Conservation (phyloP, 805 yeast genomes). For the Wickerhamiella dianesei region DNA sequence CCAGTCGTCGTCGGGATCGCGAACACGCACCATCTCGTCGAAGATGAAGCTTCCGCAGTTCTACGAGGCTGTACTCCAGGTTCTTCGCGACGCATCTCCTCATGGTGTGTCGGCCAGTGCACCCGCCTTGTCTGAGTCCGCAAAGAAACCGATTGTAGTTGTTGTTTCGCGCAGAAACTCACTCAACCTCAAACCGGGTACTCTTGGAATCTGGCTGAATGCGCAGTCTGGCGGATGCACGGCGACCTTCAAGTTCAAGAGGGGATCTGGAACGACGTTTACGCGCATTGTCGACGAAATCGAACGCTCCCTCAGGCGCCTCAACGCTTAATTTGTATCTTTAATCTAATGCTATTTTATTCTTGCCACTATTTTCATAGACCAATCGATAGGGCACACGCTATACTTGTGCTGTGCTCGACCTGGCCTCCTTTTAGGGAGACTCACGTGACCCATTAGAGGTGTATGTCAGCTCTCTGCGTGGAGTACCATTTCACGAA, state of each 20-base stretch:
- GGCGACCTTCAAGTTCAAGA: constrained; percentile 19
- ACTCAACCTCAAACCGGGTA: constrained; percentile 23
- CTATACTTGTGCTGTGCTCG: too few species aligned
- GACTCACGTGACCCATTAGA: too few species aligned
- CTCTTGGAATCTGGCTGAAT: constrained; percentile 19
- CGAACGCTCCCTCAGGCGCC: constrained; percentile 19
- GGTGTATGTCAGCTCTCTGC: too few species aligned
- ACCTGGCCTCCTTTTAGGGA: too few species aligned
- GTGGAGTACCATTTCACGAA: too few species aligned
- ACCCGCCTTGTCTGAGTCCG: constrained; percentile 17
- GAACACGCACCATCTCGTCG: constrained; percentile 19
- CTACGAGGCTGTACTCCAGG: constrained; percentile 21
- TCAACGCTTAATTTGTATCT: neutral
- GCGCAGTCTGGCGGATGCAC: constrained; percentile 11
- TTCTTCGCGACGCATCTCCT: constrained; percentile 26
- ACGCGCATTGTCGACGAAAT: constrained; percentile 22
- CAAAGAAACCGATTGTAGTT: constrained; percentile 22
- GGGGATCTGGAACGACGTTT: constrained; percentile 23
- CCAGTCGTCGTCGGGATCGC: constrained; percentile 3
- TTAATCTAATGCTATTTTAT: neutral
- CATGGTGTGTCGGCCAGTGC: constrained; percentile 24
- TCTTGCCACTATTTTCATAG: too few species aligned
- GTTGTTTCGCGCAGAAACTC: constrained; percentile 25
- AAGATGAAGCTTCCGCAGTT: constrained; percentile 20
- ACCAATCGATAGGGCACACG: too few species aligned